A percentile compares a stretch with the other conserved stretches of the same genome.
phyloP scores from a whole-genome alignment of 768 basidiomycete species.

The Pulveroboletus sp. region DNA sequence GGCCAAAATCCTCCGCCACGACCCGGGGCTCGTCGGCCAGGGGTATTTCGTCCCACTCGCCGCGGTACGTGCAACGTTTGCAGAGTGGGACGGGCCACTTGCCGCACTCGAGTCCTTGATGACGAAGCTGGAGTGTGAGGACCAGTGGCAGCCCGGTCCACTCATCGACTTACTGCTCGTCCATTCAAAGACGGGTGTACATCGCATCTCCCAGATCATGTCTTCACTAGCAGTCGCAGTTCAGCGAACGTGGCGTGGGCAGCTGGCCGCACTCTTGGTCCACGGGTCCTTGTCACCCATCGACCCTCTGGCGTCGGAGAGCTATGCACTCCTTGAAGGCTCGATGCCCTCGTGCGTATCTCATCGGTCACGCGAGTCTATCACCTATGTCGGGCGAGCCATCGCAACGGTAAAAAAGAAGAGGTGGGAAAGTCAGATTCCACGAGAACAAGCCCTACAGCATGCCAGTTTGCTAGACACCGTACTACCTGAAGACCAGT shows the following conservation, averaged over 20 bases:
- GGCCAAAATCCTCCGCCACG: slow-evolving; percentile 68
- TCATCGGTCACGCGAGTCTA: slow-evolving; percentile 67
- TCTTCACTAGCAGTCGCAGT: slow-evolving; percentile 68
- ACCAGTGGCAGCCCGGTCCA: slow-evolving; percentile 60
- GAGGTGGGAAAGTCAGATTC: slow-evolving; percentile 75
- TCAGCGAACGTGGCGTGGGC: slow-evolving; percentile 77
- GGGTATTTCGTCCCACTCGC: slow-evolving; percentile 85
- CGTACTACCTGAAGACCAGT: slow-evolving; percentile 70
- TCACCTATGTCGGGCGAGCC: slow-evolving; percentile 82
- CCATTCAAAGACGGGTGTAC: slow-evolving; percentile 73
- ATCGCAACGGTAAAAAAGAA: slow-evolving; percentile 79
- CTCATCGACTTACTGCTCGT: slow-evolving; percentile 74
- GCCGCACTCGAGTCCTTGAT: slow-evolving; percentile 64
- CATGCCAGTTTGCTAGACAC: slow-evolving; percentile 62
- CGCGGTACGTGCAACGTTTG: slow-evolving; percentile 75
- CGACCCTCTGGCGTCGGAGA: slow-evolving; percentile 64
- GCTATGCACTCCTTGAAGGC: slow-evolving; percentile 55
- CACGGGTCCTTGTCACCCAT: slow-evolving; percentile 61
- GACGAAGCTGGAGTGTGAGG: slow-evolving; percentile 51
- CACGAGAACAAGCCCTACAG: slow-evolving; percentile 56
- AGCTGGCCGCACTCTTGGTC: slow-evolving; percentile 76
- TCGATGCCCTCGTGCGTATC: slow-evolving; percentile 76
- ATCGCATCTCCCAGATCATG: slow-evolving; percentile 69
- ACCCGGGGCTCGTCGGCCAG: slow-evolving; percentile 70
- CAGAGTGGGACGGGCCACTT: slow-evolving; percentile 85